These are phyloP conservation scores for Cryptococcus sp. DNA, from an alignment of 1,284 basidiomycete genomes.

Conservation along the genomic window DNA sequence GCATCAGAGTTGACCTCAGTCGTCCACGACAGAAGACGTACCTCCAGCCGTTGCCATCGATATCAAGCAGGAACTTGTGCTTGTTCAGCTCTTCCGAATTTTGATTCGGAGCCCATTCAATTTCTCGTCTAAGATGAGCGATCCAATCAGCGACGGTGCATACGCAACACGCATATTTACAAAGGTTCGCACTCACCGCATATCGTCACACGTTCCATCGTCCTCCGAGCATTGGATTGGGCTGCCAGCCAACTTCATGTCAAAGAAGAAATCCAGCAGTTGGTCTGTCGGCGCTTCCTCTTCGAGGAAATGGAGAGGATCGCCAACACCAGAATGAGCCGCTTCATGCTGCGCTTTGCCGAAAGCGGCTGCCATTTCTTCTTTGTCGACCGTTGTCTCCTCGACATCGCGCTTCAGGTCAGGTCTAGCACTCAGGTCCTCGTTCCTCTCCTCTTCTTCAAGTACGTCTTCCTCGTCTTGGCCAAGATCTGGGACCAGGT, in stretches of 20 bases:
- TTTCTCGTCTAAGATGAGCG: conserved; percentile 30
- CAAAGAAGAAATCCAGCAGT: conserved; percentile 40
- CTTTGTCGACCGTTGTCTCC: not conserved
- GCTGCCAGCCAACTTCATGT: conserved; percentile 47
- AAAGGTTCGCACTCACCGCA: conserved; percentile 44
- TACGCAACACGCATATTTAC: not conserved
- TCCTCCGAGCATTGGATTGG: conserved; percentile 46
- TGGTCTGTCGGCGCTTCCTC: conserved; percentile 22
- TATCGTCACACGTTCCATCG: conserved; percentile 48
- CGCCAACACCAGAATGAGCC: conserved; percentile 2
- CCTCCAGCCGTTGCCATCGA: conserved; percentile 57
- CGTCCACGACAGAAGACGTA: conserved; percentile 13
- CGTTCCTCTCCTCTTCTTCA: conserved; percentile 1
- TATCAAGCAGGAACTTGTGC: conserved; percentile 56
- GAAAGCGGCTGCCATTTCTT: conserved; percentile 3
- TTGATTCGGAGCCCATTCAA: conserved; percentile 43
- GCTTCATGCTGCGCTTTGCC: not conserved
- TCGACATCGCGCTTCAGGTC: not conserved
- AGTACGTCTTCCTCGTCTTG: conserved; percentile 12
- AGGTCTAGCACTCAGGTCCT: not conserved
- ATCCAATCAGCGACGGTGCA: not conserved
- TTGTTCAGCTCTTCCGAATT: conserved; percentile 33
- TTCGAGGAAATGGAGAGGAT: conserved; percentile 21
- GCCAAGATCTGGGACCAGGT: conserved; percentile 37
- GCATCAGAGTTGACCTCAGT: not conserved